Base-by-base conservation (phyloP, 768 basidiomycete genomes). In the Lepiota brunneoincarnata region DNA sequence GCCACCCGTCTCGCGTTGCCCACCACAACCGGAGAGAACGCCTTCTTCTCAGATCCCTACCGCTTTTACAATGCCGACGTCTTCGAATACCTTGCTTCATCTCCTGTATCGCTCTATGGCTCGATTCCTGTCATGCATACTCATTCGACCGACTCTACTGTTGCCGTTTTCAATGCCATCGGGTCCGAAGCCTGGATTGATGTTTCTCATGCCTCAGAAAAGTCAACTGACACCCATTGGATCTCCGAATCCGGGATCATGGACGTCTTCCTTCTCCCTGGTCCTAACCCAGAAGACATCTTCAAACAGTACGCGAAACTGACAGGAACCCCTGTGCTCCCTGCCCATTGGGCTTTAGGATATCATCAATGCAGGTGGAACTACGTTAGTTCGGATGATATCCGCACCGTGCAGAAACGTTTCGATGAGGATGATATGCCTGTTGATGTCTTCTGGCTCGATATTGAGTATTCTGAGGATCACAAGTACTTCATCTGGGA, bases 321-420 rank as follows among this genome's bases (percentile, higher is more conserved):
- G 50, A 97, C 95, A 0, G 97, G 97, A 1, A 81, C 88, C 0
- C 82, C 91, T 0, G 85, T 87, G 3, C 76, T 99, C n/a, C 97
- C 97, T 0, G 86, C 93, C 7, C 81, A 90, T 17, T 98, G 91
- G 84, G 84, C 92, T 23, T 76, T 98, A 54, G 97, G 86, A 0
- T 96, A 99, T 64, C 97, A 98, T 69, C 97, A 98, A 67, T 98
- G 96, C 67, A 78, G 97, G 34, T 98, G 97, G 97, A 98, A 99
- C 67, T 98, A 99, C 64, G 78, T 96, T 59, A 91, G 86, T 71
- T 86, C 91, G 23, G 84, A 89, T 10, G 97, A 98, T 67, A 78
- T 99, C 7, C 79, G 92, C 10, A 77, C 80, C 3, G 93, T 98
- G 7, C 89, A 95, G 69, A 79, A 75, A 64, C 77, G 87, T 48